Evolutionary conservation across 192 early-diverging fungal genomes (phyloP).

Genomic region (Helicostylum pulchrum): DNA sequence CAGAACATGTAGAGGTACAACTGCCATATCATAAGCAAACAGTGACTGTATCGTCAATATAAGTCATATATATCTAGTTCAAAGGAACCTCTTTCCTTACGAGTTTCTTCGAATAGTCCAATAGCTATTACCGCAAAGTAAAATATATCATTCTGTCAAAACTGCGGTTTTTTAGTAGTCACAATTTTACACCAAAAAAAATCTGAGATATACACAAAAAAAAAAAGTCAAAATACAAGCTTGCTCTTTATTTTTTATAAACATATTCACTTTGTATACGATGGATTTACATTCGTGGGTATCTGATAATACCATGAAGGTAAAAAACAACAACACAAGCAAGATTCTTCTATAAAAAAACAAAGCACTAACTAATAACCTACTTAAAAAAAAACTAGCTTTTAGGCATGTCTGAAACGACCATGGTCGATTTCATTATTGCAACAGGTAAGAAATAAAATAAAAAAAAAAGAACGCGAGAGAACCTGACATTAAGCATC

Average conservation of each 20-base stretch:
- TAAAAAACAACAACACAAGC: constrained; percentile 13
- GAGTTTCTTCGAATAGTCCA: no score
- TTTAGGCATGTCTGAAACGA: constrained; percentile 64
- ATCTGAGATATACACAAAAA: no score
- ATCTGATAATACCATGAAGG: constrained; percentile 62
- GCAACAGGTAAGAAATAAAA: constrained; percentile 43
- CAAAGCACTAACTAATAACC: neutral
- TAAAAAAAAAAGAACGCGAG: neutral
- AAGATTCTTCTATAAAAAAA: neutral
- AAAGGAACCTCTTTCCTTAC: no score
- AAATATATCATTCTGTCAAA: no score
- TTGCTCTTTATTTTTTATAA: neutral
- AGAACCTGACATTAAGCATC: neutral
- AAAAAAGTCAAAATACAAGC: no score
- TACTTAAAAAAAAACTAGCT: constrained; percentile 28
- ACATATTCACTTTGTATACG: neutral
- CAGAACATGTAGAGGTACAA: no score
- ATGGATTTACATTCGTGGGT: constrained; percentile 57
- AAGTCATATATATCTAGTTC: no score
- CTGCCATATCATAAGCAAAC: no score
- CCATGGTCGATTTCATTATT: constrained; percentile 67
- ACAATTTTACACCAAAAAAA: no score
- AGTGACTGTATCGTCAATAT: no score
- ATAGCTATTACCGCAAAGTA: no score
- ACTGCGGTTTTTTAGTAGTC: no score